Conservation (phyloP, 805 yeast species). For the Hanseniaspora valbyensis region DNA sequence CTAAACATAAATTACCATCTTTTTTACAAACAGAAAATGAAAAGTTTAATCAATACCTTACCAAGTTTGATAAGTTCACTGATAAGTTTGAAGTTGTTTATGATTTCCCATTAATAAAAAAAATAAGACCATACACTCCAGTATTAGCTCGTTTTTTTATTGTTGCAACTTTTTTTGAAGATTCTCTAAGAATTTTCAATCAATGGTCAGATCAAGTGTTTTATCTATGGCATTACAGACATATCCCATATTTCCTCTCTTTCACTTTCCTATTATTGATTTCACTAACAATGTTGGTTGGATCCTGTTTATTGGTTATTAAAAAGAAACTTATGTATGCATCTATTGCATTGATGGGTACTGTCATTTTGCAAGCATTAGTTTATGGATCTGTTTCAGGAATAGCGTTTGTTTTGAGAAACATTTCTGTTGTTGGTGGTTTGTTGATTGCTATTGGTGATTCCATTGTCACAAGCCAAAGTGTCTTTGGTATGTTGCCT, state of each 20-base stretch:
- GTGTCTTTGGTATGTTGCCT: constrained; percentile 37
- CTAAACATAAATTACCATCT: neutral
- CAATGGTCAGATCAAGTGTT: constrained; percentile 90
- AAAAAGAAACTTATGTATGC: constrained; percentile 43
- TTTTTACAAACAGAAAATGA: constrained; percentile 14
- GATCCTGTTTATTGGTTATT: constrained; percentile 60
- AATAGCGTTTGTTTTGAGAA: constrained; percentile 70
- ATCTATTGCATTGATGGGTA: constrained; percentile 54
- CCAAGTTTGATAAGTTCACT: constrained; percentile 37
- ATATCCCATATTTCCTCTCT: constrained; percentile 65
- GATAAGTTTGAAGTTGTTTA: constrained; percentile 44
- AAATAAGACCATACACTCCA: constrained; percentile 65
- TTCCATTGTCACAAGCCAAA: constrained; percentile 65
- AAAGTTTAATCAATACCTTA: constrained; percentile 3
- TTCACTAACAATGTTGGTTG: constrained; percentile 56
- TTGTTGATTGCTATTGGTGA: constrained; percentile 77
- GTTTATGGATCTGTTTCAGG: constrained; percentile 82
- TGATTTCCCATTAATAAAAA: constrained; percentile 39
- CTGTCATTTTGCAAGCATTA: constrained; percentile 72
- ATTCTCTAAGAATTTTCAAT: constrained; percentile 64
- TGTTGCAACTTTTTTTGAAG: constrained; percentile 89
- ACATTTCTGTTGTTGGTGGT: constrained; percentile 86
- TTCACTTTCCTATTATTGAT: constrained; percentile 56
- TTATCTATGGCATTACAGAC: constrained; percentile 69
- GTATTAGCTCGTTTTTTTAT: constrained; percentile 79